Percentiles rank a stretch among this genome's conserved stretches.
Conservation (phyloP, 495 filamentous ascomycete species). For the Daldinia vernicosa region DNA sequence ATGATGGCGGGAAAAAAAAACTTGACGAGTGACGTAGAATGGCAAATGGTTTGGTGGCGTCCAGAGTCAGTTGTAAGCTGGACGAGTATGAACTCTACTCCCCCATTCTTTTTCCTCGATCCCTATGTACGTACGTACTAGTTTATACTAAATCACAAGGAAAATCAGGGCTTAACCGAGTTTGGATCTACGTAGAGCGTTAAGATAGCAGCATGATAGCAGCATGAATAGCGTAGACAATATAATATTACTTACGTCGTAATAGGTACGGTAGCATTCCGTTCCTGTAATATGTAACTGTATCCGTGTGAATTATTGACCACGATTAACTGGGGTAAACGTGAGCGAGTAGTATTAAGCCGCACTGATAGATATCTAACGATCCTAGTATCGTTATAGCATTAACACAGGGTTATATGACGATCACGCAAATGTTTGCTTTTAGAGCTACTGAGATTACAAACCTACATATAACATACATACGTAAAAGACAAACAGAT, state of each 20-base stretch:
- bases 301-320: not conserved
- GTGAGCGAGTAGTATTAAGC: not conserved
- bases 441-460: not conserved
- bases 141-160: constrained; percentile 9
- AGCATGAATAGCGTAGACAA: not conserved
- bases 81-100: constrained; percentile 33
- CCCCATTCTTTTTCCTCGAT: constrained; percentile 12
- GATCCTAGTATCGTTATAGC: not conserved
- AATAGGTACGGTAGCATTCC: not conserved
- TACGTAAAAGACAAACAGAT: not conserved
- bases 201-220: not conserved
- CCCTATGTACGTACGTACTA: constrained; percentile 23
- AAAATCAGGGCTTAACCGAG: constrained; percentile 4
- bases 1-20: constrained; percentile 19
- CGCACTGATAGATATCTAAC: not conserved
- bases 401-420: not conserved
- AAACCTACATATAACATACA: not conserved
- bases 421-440: not conserved
- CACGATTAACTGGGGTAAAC: not conserved
- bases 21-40: constrained; percentile 34
- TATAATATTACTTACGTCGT: not conserved
- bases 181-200: not conserved
- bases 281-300: not conserved
- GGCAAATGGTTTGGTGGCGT: constrained; percentile 24
- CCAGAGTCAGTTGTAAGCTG: constrained; percentile 10